Conservation (phyloP, 176 grass and related monocot genomes). For the Dactylis glomerata region DNA sequence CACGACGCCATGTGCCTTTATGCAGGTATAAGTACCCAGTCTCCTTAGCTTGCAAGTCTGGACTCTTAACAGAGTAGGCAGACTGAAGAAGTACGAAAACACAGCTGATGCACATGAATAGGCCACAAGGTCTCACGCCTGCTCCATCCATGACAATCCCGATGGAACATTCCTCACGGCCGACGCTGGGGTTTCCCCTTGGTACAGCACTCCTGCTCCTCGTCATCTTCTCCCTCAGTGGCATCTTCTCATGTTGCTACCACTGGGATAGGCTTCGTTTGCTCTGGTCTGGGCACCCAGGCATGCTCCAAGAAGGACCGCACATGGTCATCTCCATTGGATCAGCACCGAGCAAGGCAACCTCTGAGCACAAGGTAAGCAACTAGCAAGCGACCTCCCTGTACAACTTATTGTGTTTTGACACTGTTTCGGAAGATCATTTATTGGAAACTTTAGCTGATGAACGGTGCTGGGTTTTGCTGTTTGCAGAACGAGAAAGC, state of each 20-base stretch:
- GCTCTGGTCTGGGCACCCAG: conserved; percentile 33
- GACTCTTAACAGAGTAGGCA: conserved; percentile 29
- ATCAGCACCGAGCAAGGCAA: conserved; percentile 30
- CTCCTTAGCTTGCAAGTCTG: conserved; percentile 23
- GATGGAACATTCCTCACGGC: conserved; percentile 44
- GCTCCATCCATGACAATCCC: conserved; percentile 41
- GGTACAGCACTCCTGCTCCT: conserved; percentile 79
- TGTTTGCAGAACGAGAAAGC: conserved; percentile 40
- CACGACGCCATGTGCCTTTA: conserved; percentile 24
- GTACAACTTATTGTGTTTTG: not conserved
- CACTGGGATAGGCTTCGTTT: conserved; percentile 94
- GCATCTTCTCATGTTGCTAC: conserved; percentile 87
- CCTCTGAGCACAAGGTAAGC: conserved; percentile 42
- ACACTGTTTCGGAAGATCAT: not conserved
- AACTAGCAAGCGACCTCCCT: not conserved
- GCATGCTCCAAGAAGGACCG: conserved; percentile 20
- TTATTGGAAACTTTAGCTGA: not conserved
- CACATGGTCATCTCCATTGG: conserved; percentile 31
- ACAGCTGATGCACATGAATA: conserved; percentile 38
- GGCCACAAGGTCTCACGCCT: conserved; percentile 40
- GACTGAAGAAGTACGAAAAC: conserved; percentile 5
- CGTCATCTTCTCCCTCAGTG: conserved; percentile 90
- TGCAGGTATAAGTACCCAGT: conserved; percentile 26
- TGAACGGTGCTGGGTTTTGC: not conserved
- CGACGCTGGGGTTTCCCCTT: conserved; percentile 73